These are phyloP conservation scores for Wilcoxina mikolae DNA, from an alignment of 495 filamentous ascomycete genomes.

Conservation along the genomic window DNA sequence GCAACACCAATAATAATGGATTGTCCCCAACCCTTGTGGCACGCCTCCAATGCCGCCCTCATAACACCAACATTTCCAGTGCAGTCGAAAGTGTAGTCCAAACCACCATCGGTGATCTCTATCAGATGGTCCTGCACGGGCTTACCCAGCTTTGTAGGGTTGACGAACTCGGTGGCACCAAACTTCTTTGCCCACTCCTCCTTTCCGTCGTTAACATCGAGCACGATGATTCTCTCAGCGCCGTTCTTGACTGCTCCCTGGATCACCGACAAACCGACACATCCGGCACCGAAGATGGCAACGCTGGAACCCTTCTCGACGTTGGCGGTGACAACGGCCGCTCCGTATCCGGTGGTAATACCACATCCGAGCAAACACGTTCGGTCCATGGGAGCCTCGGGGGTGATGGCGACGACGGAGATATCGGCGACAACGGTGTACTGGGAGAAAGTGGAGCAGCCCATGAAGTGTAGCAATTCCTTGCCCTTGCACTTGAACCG, in stretches of 20 bases:
- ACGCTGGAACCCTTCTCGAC: conserved; percentile 79
- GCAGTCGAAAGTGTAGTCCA: conserved; percentile 98
- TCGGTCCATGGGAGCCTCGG: conserved; percentile 85
- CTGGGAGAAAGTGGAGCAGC: conserved; percentile 94
- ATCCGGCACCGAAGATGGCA: conserved; percentile 92
- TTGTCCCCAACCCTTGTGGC: conserved; percentile 98
- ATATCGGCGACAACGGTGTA: conserved; percentile 98
- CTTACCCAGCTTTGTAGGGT: conserved; percentile 59
- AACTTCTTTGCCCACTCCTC: conserved; percentile 88
- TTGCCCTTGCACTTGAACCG: conserved; percentile 90
- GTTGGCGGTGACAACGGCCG: conserved; percentile 78
- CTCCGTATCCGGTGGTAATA: conserved; percentile 97
- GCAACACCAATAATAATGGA: conserved; percentile 96
- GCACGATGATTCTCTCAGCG: conserved; percentile 81
- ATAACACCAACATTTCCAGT: conserved; percentile 94
- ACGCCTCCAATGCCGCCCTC: conserved; percentile 89
- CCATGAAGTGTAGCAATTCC: conserved; percentile 96
- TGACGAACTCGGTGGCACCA: conserved; percentile 92
- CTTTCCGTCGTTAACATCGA: conserved; percentile 87
- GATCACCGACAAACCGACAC: conserved; percentile 85
- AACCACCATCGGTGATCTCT: conserved; percentile 97
- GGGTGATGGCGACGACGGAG: conserved; percentile 85
- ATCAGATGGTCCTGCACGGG: conserved; percentile 79
- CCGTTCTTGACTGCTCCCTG: conserved; percentile 85
- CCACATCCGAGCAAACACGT: conserved; percentile 93